Base-by-base conservation (phyloP, 164 flowering plant species). In the Vitis riparia region DNA sequence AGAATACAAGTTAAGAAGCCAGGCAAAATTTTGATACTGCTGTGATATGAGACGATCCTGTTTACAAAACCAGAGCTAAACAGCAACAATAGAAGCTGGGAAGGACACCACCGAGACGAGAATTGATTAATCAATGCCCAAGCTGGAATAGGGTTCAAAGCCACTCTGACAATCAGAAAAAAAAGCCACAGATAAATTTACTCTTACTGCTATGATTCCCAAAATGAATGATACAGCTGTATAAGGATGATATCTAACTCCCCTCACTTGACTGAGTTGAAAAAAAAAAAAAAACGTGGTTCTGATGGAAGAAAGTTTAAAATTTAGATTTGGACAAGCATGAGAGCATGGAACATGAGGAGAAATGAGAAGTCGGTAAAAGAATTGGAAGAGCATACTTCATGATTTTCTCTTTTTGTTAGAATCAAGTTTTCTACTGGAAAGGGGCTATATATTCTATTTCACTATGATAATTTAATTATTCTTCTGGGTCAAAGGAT, bases 41-140 rank as follows among this genome's bases (percentile, higher is more conserved):
- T 51, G 51, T 62, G 56, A 37, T 37, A 17, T 52, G 37, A 37
- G 44, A 37, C 50, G 52, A 55, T 55, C 50, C 57, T 53, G 17
- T 37, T 11, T 48, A 63, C 44, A 13, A 29, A 19, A 37, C 62
- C 11, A 19, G 55, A 70, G 37, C 50, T 62, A 55, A 60, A 55
- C 50, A 53, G 63, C 66, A 65, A 59, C 44, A 75, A 69, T 16
- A 17, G 59, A 72, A 75, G 71, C 69, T 68, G 65, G 62, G 71
- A 68, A 61, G 50, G 56, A 59, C 73, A 64, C 74, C 83, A 68
- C 72, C 68, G 68, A 37, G 68, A 68, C 68, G 75, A 71, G 75
- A 71, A 63, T 73, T 73, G 72, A 64, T 81, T 90, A 93, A 70
- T 93, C 98, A 68, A 93, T 89, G 75, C 95, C 95, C 93, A 93